A percentile compares a stretch with the other conserved stretches of the same genome.
Evolutionary conservation across 2,329 filamentous ascomycete species (phyloP).

Genomic region (Neonectria coccinea): DNA sequence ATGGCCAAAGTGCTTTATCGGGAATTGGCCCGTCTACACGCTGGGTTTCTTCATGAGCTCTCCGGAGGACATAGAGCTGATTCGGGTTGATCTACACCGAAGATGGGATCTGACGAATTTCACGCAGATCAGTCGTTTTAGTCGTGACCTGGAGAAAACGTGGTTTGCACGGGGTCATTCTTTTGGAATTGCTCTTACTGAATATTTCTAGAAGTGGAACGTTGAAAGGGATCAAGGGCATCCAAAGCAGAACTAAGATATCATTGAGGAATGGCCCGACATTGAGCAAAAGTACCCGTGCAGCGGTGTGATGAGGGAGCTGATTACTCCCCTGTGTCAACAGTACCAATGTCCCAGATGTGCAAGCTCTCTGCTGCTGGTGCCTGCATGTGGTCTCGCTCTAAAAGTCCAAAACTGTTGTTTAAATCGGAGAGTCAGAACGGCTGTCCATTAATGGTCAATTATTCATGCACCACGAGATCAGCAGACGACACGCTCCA

Average conservation of each 20-base stretch:
- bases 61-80: slow-evolving; percentile 24
- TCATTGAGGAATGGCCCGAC: too few species aligned
- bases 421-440: slow-evolving; percentile 1
- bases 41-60: slow-evolving; percentile 34
- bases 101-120: slow-evolving; percentile 36
- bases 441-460: background rate
- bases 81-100: slow-evolving; percentile 33
- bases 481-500: too few species aligned
- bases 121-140: slow-evolving; percentile 33
- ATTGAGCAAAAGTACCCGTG: too few species aligned
- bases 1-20: slow-evolving; percentile 45
- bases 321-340: background rate
- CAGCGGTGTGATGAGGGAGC: too few species aligned
- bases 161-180: slow-evolving; percentile 22
- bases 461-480: background rate
- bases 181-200: background rate
- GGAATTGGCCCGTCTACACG: slow-evolving; percentile 43
- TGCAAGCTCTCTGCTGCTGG: background rate
- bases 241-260: too few species aligned
- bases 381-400: slow-evolving; percentile 1
- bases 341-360: background rate
- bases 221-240: too few species aligned
- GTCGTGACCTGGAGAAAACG: slow-evolving; percentile 34
- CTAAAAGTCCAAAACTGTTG: background rate
- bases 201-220: background rate